Conservation (phyloP, 1,139 yeast species). For the Casaregolazyma lundiana region DNA sequence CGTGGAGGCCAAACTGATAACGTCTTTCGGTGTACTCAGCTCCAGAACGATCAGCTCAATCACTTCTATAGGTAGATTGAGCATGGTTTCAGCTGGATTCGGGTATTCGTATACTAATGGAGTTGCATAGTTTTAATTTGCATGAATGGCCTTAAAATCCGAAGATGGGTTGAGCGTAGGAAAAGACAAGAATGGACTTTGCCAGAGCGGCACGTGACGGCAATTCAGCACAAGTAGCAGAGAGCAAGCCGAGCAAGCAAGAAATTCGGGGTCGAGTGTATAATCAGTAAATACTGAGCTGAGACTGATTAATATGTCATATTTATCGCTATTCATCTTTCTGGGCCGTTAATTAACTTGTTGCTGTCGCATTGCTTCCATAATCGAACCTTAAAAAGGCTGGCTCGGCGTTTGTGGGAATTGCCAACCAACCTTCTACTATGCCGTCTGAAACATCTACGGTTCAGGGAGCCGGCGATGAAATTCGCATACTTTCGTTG, state of each 20-base stretch:
- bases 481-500: slow-evolving; percentile 17
- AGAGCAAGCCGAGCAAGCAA: too few relatives aligned
- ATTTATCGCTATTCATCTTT: too few relatives aligned
- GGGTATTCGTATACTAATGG: not conserved
- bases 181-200: too few relatives aligned
- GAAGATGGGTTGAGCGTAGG: too few relatives aligned
- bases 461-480: slow-evolving; percentile 4
- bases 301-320: too few relatives aligned
- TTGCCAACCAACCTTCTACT: not conserved
- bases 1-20: slow-evolving; percentile 20
- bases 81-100: not conserved
- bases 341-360: too few relatives aligned
- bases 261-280: too few relatives aligned
- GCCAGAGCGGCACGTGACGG: too few relatives aligned
- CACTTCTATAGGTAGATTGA: slow-evolving; percentile 25
- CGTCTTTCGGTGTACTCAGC: slow-evolving; percentile 20
- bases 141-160: too few relatives aligned
- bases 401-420: not conserved
- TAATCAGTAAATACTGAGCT: too few relatives aligned
- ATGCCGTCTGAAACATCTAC: slow-evolving; percentile 8
- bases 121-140: not conserved
- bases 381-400: not conserved
- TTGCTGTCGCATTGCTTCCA: too few relatives aligned
- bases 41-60: slow-evolving; percentile 18
- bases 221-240: too few relatives aligned